Evolutionary conservation across 140 eudicot genomes (phyloP), one percentile per base, ranked within the genome.

Genomic region (Cichorium intybus): DNA sequence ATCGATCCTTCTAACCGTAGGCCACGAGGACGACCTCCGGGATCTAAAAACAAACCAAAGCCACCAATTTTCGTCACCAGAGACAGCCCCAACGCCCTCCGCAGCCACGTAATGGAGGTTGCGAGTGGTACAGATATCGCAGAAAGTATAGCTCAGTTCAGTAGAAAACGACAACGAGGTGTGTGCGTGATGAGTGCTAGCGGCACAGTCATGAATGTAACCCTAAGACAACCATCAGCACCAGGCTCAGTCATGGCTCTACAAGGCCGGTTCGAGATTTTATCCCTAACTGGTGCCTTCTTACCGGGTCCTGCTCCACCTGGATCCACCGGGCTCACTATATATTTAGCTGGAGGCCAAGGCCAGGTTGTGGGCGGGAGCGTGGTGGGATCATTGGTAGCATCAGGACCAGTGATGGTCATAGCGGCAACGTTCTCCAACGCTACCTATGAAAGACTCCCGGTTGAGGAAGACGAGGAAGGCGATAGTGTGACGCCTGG

Each of bases 301-400:
- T 72, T 85, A 24, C 95, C 95, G 0, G 86, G 86, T 22, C 95
- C 95, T 9, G 95, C 95, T 8, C 95, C 95, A 9, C 95, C 89
- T 8, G 95, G 86, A 6, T 64, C 89, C 4, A 85, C 84, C 2
- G 95, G 89, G 0, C 64, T 85, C 56, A 73, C 89, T 23, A 68
- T 85, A 20, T 85, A 76, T 47, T 56, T 85, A 27, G 78, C 89
- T 0, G 89, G 95, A 2, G 95, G 89, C 14, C 95, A 82, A 75
- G 89, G 95, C 10, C 88, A 82, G 64, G 94, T 85, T 15, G 84
- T 85, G 15, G 94, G 94, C 0, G 94, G 94, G n/a, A 82, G 86
- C 28, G 89, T 82, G 7, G 95, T 72, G 12, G 95, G 95, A 50
- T 80, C 86, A 0, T 69, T 85, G 71, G 24, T 82, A 8, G 95